Percentiles rank a stretch among this genome's conserved stretches.
Evolutionary conservation across 75 land plant species (phyloP).

Genomic region (Isoetes taiwanensis): DNA sequence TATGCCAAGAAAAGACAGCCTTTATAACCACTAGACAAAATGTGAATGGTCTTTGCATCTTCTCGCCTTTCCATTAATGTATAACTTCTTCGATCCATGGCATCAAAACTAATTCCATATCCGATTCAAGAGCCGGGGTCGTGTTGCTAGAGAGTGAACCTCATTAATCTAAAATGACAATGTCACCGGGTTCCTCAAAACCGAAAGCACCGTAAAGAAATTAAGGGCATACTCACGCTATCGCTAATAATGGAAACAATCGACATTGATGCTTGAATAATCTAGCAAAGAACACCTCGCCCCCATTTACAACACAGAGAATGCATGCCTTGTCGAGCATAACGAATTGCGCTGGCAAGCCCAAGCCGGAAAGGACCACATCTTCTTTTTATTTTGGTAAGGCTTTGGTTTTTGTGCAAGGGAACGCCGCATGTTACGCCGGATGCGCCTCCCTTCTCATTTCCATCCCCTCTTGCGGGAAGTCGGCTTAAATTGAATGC

Average conservation of each 20-base stretch:
- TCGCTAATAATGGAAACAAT: slow-evolving; percentile 73
- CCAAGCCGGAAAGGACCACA: slow-evolving; percentile 34
- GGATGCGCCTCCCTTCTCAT: no score
- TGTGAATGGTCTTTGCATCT: slow-evolving; percentile 62
- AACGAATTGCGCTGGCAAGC: slow-evolving; percentile 74
- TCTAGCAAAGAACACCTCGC: slow-evolving; percentile 72
- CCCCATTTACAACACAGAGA: slow-evolving; percentile 41
- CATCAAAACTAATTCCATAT: slow-evolving; percentile 80
- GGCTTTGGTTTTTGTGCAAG: no score
- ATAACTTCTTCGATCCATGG: slow-evolving; percentile 47
- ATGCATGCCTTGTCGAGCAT: slow-evolving; percentile 75
- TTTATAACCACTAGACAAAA: slow-evolving; percentile 91
- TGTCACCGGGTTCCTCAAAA: no score
- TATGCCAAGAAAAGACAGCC: slow-evolving; percentile 87
- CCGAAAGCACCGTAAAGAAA: background rate
- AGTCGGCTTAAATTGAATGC: no score
- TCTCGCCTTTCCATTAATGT: slow-evolving; percentile 48
- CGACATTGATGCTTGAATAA: slow-evolving; percentile 90
- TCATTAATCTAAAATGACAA: no score
- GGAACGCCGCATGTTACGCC: no score
- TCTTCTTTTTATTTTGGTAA: background rate
- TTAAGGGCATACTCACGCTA: slow-evolving; percentile 36
- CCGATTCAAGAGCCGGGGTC: no score
- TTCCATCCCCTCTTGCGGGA: no score
- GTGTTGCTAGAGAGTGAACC: no score